Conservation (phyloP, 257 asterid species). For the Scutellaria galericulata region DNA sequence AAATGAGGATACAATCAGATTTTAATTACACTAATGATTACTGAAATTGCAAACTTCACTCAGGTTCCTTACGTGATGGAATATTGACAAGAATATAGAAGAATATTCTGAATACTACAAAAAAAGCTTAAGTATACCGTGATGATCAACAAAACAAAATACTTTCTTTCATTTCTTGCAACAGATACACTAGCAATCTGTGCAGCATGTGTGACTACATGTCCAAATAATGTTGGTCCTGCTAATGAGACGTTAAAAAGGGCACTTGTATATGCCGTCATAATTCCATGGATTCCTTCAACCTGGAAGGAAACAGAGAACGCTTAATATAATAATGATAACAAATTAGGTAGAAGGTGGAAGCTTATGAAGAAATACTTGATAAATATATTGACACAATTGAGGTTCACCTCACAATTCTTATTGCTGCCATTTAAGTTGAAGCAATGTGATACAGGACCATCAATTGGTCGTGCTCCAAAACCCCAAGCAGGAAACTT, state of each 20-base stretch:
- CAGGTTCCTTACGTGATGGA: constrained; percentile 4
- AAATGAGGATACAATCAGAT: constrained; percentile 21
- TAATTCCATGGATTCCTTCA: constrained; percentile 89
- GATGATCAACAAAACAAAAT: constrained; percentile 82
- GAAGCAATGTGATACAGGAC: constrained; percentile 98
- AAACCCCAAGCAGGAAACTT: constrained; percentile 98
- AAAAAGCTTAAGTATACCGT: constrained; percentile 61
- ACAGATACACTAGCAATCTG: constrained; percentile 86
- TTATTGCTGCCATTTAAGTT: constrained; percentile 92
- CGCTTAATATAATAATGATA: constrained; percentile 29
- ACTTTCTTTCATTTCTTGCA: constrained; percentile 70
- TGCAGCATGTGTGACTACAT: constrained; percentile 80
- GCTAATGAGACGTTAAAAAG: constrained; percentile 91
- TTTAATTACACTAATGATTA: background rate
- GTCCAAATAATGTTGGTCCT: constrained; percentile 98
- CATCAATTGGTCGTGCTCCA: constrained; percentile 99
- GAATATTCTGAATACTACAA: constrained; percentile 3
- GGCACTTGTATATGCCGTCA: constrained; percentile 85
- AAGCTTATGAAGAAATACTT: constrained; percentile 17
- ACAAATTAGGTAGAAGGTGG: constrained; percentile 9
- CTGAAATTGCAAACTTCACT: constrained; percentile 6
- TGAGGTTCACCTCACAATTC: constrained; percentile 74
- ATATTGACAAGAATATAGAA: constrained; percentile 23
- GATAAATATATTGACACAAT: constrained; percentile 11
- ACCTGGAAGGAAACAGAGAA: constrained; percentile 56